Base-by-base conservation (phyloP, 805 yeast genomes). In the Cyberlindnera mrakii region DNA sequence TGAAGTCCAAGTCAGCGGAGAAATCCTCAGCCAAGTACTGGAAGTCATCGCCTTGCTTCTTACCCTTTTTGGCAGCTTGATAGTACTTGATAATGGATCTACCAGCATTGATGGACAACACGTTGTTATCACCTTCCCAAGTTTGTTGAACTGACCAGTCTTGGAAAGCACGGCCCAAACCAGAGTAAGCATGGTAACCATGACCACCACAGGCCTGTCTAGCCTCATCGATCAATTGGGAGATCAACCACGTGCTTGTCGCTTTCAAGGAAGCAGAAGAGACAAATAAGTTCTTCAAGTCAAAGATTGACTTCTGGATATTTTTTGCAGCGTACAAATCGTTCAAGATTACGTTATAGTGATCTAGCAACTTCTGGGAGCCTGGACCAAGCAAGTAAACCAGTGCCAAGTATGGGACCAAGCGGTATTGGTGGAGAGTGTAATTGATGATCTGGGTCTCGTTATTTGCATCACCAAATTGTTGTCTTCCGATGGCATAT, bases 131-230 rank as follows among this genome's bases (percentile, higher is more conserved):
- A 64, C 97, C 97, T 70, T 90, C 97, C 97, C 97, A 90, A 16
- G 97, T 90, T 66, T 96, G 89, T 68, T 90, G 96, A 33, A 90
- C 96, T n/a, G 85, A 96, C 87, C 95, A 91, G 63, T 90, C 97
- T 49, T 76, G 75, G 69, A 79, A 87, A 11, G 89, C 89, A 60
- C 83, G 86, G 33, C 95, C 96, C 60, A 90, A 85, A 2, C 90
- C 96, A 51, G 87, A 79, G 65, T 90, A 90, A n/a, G 89, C 79
- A 19, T 95, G 87, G 67, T 90, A 90, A 33, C 97, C 97, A 65
- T 86, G 96, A 29, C 97, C 97, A 63, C 97, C 96, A 65, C 96
- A 89, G 2, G 95, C 76, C 66, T 90, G 97, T 67, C 97, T 78
- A 51, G 89, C 77, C 67, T 89, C 90, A 61, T 88, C 95, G 58